phyloP scores from a whole-genome alignment of 2,329 filamentous ascomycete genomes.

The Calonectria honghensis region DNA sequence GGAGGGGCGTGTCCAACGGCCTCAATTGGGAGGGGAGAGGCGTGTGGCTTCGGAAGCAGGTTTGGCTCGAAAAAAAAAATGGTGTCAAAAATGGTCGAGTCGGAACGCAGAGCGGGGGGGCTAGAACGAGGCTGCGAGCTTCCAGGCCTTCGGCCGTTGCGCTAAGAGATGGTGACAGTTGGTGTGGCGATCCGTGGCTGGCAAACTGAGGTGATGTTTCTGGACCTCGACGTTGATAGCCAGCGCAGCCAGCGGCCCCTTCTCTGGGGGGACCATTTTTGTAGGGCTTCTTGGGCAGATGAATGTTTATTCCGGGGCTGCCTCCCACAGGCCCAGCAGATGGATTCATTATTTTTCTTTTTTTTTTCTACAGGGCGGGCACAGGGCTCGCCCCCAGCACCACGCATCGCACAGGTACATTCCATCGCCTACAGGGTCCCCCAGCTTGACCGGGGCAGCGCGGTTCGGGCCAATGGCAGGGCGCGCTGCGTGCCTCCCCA shows the following conservation, averaged over 20 bases:
- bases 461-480: constrained; percentile 42
- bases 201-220: constrained; percentile 4
- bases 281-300: constrained; percentile 11
- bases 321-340: background rate
- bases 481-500: constrained; percentile 35
- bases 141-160: constrained; percentile 40
- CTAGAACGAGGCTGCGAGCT: constrained; percentile 41
- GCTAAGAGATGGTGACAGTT: constrained; percentile 17
- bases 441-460: constrained; percentile 25
- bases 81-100: constrained; percentile 11
- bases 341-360: background rate
- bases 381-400: constrained; percentile 22
- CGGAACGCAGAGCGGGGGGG: constrained; percentile 28
- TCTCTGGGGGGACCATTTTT: background rate
- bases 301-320: constrained; percentile 14
- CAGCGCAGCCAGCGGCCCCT: background rate
- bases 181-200: constrained; percentile 23
- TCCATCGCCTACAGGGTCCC: constrained; percentile 7
- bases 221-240: background rate
- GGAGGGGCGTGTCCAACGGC: constrained; percentile 23
- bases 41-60: constrained; percentile 17
- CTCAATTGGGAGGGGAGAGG: constrained; percentile 11
- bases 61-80: constrained; percentile 5
- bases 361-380: constrained; percentile 21
- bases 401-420: constrained; percentile 18